A percentile compares a stretch with the other conserved stretches of the same genome.
Evolutionary conservation across 1,284 basidiomycete genomes (phyloP).

Genomic region (Puccinia triticina): DNA sequence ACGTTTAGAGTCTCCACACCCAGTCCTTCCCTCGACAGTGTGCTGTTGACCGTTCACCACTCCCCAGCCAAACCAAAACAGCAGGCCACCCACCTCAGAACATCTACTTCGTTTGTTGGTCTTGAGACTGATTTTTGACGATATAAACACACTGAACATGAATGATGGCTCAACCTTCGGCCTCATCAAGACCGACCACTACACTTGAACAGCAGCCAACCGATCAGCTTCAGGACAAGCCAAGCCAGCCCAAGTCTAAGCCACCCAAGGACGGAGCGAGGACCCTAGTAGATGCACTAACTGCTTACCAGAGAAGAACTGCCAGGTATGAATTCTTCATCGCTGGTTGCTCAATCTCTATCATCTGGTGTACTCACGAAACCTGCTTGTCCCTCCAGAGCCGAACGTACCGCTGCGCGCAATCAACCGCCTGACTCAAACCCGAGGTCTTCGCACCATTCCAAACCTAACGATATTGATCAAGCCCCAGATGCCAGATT

Average conservation of each 20-base stretch:
- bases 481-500: background rate
- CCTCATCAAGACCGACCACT: slow-evolving; percentile 13
- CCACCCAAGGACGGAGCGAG: slow-evolving; percentile 44
- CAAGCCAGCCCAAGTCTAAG: background rate
- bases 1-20: too few relatives aligned
- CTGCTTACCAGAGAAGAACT: slow-evolving; percentile 46
- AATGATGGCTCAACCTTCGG: slow-evolving; percentile 19
- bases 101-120: too few relatives aligned
- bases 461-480: background rate
- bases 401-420: slow-evolving; percentile 24
- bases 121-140: too few relatives aligned
- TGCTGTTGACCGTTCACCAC: too few relatives aligned
- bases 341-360: background rate
- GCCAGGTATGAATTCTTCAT: slow-evolving; percentile 14
- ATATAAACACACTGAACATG: background rate
- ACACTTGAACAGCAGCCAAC: slow-evolving; percentile 17
- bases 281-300: slow-evolving; percentile 43
- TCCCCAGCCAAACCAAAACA: too few relatives aligned
- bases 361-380: background rate
- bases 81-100: too few relatives aligned
- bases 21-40: too few relatives aligned
- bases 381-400: slow-evolving; percentile 1
- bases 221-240: background rate
- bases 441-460: background rate
- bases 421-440: background rate